Percentiles rank a stretch among this genome's conserved stretches.
Conservation (phyloP, 495 filamentous ascomycete species). For the Aspergillus cavernicola region DNA sequence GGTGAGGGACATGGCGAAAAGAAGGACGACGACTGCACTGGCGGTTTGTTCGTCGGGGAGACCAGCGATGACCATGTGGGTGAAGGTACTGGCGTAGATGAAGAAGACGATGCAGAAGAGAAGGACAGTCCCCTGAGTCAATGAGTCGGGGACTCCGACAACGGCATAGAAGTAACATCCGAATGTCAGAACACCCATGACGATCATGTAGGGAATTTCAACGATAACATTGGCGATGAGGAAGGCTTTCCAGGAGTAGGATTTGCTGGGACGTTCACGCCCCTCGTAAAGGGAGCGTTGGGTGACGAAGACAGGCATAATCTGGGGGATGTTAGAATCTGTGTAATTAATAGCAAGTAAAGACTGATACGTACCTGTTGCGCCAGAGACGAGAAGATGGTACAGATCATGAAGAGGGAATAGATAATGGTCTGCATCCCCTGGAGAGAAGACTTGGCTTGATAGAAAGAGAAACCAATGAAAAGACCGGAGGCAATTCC, state of each 20-base stretch:
- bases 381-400: conserved; percentile 67
- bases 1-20: conserved; percentile 58
- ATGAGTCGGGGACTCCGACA: conserved; percentile 37
- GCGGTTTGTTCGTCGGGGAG: conserved; percentile 59
- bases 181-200: conserved; percentile 59
- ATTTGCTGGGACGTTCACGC: conserved; percentile 66
- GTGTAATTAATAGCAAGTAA: too few relatives aligned
- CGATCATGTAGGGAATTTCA: conserved; percentile 68
- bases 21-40: conserved; percentile 55
- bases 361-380: too few relatives aligned
- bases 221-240: conserved; percentile 64
- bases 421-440: conserved; percentile 94
- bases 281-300: conserved; percentile 67
- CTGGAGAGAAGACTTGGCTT: conserved; percentile 65
- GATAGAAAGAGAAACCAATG: conserved; percentile 90
- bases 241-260: conserved; percentile 74
- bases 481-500: conserved; percentile 57
- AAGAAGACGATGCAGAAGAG: conserved; percentile 58
- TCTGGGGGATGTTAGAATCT: conserved; percentile 71
- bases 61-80: conserved; percentile 61
- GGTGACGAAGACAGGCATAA: conserved; percentile 68
- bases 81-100: conserved; percentile 57
- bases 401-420: conserved; percentile 81
- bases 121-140: conserved; percentile 49
- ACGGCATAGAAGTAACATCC: conserved; percentile 65